Evolutionary conservation across 179 eudicot genomes (phyloP).

Genomic region (Nepenthes alata): DNA sequence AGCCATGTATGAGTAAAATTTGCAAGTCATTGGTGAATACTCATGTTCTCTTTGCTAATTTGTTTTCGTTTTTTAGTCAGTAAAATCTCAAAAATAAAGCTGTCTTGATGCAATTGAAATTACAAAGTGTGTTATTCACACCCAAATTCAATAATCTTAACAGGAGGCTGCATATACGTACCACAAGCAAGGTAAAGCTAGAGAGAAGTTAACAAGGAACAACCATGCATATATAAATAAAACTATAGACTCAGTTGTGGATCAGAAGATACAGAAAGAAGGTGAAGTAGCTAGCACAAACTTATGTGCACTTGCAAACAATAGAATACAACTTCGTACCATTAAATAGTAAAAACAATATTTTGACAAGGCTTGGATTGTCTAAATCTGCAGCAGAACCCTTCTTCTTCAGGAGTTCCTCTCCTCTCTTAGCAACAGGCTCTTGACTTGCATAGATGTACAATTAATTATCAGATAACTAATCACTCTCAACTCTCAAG

Average conservation of each 20-base stretch:
- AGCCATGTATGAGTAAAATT: too few species aligned
- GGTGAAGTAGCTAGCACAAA: background rate
- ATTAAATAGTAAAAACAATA: slow-evolving; percentile 65
- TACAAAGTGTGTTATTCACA: too few species aligned
- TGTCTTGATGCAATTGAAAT: too few species aligned
- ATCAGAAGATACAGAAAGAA: background rate
- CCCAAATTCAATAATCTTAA: too few species aligned
- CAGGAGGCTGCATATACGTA: too few species aligned
- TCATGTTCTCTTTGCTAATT: too few species aligned
- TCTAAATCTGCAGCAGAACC: slow-evolving; percentile 71
- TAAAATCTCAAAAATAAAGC: too few species aligned
- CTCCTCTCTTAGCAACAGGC: slow-evolving; percentile 74
- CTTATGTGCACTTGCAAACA: background rate
- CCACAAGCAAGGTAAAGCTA: too few species aligned
- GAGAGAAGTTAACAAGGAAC: too few species aligned
- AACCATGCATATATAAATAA: too few species aligned
- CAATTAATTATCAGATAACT: slow-evolving; percentile 5
- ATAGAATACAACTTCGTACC: slow-evolving; percentile 30
- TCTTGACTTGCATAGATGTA: slow-evolving; percentile 58
- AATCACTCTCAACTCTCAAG: background rate
- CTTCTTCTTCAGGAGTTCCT: slow-evolving; percentile 82
- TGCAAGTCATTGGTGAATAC: too few species aligned
- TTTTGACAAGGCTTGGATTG: slow-evolving; percentile 51
- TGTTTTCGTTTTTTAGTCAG: too few species aligned
- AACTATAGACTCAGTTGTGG: background rate